Evolutionary conservation across 2,329 filamentous ascomycete species (phyloP), one percentile per base, ranked within the genome.

Genomic region (Hypoxylon rubiginosum): DNA sequence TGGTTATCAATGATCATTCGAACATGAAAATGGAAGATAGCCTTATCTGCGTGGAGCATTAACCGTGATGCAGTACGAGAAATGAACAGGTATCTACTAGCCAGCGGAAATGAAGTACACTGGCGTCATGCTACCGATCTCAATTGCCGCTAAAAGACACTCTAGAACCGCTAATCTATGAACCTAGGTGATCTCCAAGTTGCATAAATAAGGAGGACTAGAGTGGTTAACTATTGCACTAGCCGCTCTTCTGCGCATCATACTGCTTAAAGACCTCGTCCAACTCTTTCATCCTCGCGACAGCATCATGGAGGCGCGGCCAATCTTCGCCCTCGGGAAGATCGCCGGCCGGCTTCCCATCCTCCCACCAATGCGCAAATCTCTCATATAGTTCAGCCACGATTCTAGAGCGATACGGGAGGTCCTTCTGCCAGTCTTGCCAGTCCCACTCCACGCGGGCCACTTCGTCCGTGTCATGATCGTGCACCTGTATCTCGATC

Each of bases 321-420:
- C 79, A 77, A 58, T 80, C 71, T 15, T 75, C 68, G 13, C 73
- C 70, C 65, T 75, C 78, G 4, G 66, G 21, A 4, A 72, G 48
- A 9, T 64, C 58, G 1, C 66, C 68, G 13, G 39, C 57, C 0
- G 65, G 57, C 26, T 34, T 62, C 3, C 68, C 68, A 3, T 51
- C 63, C 58, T 71, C 67, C 70, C 70, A 71, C 69, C 72, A 74
- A 36, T 56, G 46, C 43, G 84, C 84, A 77, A 83, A 88, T 0
- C 79, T 80, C 70, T 91, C 88, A 75, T 90, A 90, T 0, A 88
- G 70, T 19, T 80, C 81, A 0, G 82, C 88, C 28, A 90, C 83
- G 67, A 82, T 85, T 56, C 84, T 79, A 0, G 80, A 81, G 2
- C 77, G 70, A 0, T 81, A 36, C 0, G 84, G 81, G 17, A 87